Evolutionary conservation across 345 rosid species (phyloP), one percentile per base, ranked within the genome.

Genomic region (Gossypium turneri): DNA sequence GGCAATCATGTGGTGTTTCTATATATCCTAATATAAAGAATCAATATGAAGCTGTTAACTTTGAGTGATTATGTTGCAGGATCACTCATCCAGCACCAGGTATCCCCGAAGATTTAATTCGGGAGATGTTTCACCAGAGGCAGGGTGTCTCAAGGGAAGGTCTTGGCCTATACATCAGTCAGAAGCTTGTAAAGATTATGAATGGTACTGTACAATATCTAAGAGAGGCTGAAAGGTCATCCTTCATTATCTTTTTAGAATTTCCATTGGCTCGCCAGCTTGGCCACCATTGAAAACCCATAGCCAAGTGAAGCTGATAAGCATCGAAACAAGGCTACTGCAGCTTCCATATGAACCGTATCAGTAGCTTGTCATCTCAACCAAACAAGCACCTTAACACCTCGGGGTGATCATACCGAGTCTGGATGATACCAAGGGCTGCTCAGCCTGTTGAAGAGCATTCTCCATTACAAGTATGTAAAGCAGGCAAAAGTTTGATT

Each of bases 71-170:
- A 72, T 34, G 57, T 73, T 56, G 76, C 87, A 89, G 89, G 82
- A 80, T 93, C 65, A 80, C 85, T n/a, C 98, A 90, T 73, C 94
- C 97, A 10, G 94, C 93, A 47, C 97, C 93, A 0, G 97, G 98
- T 34, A 76, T 93, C 64, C 98, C 94, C 0, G 92, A 90, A 71
- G 86, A 82, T 77, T 67, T 93, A 57, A 86, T 88, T 56, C 85
- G 75, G 51, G 88, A 89, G 80, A 91, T 91, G 98, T 93, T 91
- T 76, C 85, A 85, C 70, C 88, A 85, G 16, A 62, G 80, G 52
- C 85, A 79, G 24, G 85, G 81, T 50, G 80, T 76, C 73, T 86
- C 98, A 3, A 88, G 94, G 81, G 98, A 91, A 86, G 98, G 97
- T 76, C 90, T 90, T 44, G 90, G 93, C 76, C 77, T 93, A 56